These are phyloP conservation scores for Phytophthora agathidicida DNA, from an alignment of 352 stramenopile genomes.

Conservation along the genomic window DNA sequence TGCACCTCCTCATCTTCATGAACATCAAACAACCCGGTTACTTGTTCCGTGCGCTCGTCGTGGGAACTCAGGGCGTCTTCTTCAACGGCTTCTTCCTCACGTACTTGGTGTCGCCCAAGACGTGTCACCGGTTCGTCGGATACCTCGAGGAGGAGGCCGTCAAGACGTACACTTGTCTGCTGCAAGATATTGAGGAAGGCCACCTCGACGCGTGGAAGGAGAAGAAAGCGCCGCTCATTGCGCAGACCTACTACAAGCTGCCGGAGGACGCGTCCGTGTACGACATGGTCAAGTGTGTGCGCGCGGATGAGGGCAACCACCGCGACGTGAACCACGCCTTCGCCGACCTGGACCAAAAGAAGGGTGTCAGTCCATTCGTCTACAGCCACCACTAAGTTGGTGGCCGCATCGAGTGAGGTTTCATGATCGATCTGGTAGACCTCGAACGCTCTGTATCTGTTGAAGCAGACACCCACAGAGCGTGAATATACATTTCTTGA, in stretches of 20 bases:
- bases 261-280: slow-evolving; percentile 70
- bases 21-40: slow-evolving; percentile 86
- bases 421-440: too few relatives aligned
- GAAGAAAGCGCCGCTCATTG: slow-evolving; percentile 72
- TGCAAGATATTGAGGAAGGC: slow-evolving; percentile 88
- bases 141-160: slow-evolving; percentile 94
- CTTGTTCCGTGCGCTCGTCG: slow-evolving; percentile 79
- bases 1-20: slow-evolving; percentile 94
- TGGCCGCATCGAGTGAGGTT: too few relatives aligned
- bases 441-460: too few relatives aligned
- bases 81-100: slow-evolving; percentile 85
- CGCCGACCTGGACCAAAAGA: slow-evolving; percentile 47
- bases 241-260: slow-evolving; percentile 90
- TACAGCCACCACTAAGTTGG: slow-evolving; percentile 15
- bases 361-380: slow-evolving; percentile 50
- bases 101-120: slow-evolving; percentile 89
- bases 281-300: slow-evolving; percentile 89
- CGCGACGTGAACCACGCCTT: slow-evolving; percentile 88
- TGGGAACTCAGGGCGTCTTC: slow-evolving; percentile 89
- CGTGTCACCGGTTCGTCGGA: slow-evolving; percentile 92
- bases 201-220: slow-evolving; percentile 82
- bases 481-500: too few relatives aligned
- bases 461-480: too few relatives aligned
- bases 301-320: slow-evolving; percentile 90
- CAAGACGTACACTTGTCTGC: slow-evolving; percentile 92